Evolutionary conservation across 2,329 filamentous ascomycete species (phyloP), one percentile per base, ranked within the genome.

Genomic region (Xylaria sp.): DNA sequence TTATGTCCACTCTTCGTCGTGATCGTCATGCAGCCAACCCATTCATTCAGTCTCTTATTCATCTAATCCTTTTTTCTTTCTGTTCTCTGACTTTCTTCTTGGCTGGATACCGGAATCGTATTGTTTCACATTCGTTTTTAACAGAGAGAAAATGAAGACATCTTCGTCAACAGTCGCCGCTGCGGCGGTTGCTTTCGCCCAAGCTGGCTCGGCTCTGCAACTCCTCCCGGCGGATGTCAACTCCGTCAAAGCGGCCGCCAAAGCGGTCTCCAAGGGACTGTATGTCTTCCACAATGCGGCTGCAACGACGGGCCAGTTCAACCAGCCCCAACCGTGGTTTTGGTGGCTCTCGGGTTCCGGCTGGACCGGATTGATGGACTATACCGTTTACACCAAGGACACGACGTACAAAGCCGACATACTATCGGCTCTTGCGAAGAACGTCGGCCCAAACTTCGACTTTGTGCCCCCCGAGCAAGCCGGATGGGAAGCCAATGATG

Each of bases 401-500:
- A 71, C 77, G 2, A 82, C 81, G 13, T 89, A 88, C 76, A 86
- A 88, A 73, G 77, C 80, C 18, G 76, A 75, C 45, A 71, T 74
- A 12, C 62, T 73, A 9, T 75, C 84, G 69, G 84, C 80, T 2
- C 73, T 87, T 46, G 74, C 82, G 3, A 81, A 80, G 68, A 85
- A 88, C 72, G 75, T 79, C 18, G 85, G 85, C 6, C 77, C 81
- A 0, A 80, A 84, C 48, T 72, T 78, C 45, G 79, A 87, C 72
- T 88, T 82, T 77, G 81, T 85, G 81, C 85, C 85, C 0, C 67
- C 72, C 2, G 85, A 85, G 73, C 78, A 80, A 66, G 81, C 83
- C 2, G 78, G 77, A 3, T 76, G 75, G 2, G 74, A 83, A 45
- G 86, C 86, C 57, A 90, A 89, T 73, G 87, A 89, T 70, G 87